Percentiles rank a stretch among this genome's conserved stretches.
These are phyloP conservation scores for Huntiella omanensis DNA, from an alignment of 2,329 filamentous ascomycete genomes.

Conservation along the genomic window DNA sequence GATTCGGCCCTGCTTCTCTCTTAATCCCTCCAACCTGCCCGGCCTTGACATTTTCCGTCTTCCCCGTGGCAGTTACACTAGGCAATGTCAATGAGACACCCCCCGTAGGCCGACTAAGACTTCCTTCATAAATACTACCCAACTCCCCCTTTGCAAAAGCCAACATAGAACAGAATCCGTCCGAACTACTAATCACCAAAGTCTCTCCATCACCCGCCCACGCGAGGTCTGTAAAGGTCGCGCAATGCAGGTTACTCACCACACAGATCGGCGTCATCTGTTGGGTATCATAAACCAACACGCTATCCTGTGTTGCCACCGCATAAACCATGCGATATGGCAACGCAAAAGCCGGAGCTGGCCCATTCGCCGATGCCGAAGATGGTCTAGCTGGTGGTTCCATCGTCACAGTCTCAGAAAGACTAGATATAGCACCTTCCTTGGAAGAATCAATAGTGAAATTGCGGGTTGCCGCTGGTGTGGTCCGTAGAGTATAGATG, in stretches of 20 bases:
- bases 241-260: conserved; percentile 92
- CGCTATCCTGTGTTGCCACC: conserved; percentile 88
- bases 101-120: conserved; percentile 53
- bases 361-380: conserved; percentile 32
- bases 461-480: conserved; percentile 52
- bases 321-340: conserved; percentile 93
- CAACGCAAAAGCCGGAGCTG: conserved; percentile 58
- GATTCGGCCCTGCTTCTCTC: conserved; percentile 36
- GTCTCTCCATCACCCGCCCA: conserved; percentile 45
- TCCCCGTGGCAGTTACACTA: conserved; percentile 5
- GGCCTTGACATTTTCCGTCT: conserved; percentile 38
- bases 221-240: conserved; percentile 87
- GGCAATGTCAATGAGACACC: conserved; percentile 31
- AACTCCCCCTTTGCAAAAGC: conserved; percentile 72
- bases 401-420: conserved; percentile 55
- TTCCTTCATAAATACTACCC: conserved; percentile 60
- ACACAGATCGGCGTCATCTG: conserved; percentile 85
- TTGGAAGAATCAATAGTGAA: conserved; percentile 85
- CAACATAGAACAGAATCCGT: conserved; percentile 88
- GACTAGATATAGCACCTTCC: conserved; percentile 63
- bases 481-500: conserved; percentile 62
- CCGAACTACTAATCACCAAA: conserved; percentile 87
- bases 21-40: conserved; percentile 45
- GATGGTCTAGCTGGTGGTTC: conserved; percentile 58
- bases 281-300: conserved; percentile 90